phyloP scores from a whole-genome alignment of 164 flowering plant species.

The Vitis vinifera region ASM3070453v1 NC_081805.1:4343001-4343500 shows the following conservation, averaged over 20 bases:
- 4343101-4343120: constrained; percentile 94
- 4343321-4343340: constrained; percentile 82
- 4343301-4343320: constrained; percentile 72
- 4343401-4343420: constrained; percentile 96
- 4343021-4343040: constrained; percentile 69
- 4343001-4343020: constrained; percentile 70
- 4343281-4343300: background rate
- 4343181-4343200: constrained; percentile 87
- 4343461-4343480: constrained; percentile 48
- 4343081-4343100: constrained; percentile 78
- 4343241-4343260: background rate
- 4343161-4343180: constrained; percentile 93
- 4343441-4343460: constrained; percentile 92
- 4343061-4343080: constrained; percentile 86
- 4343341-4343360: constrained; percentile 73
- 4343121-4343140: constrained; percentile 86
- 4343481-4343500: background rate
- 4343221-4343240: constrained; percentile 62
- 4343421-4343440: constrained; percentile 96
- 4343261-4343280: background rate
- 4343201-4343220: constrained; percentile 81
- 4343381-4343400: constrained; percentile 75
- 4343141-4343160: constrained; percentile 93
- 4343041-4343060: constrained; percentile 86
- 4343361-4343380: constrained; percentile 95